These are phyloP conservation scores for Avena eriantha DNA, from an alignment of 176 grass and related monocot genomes.

Conservation along the genomic window DNA sequence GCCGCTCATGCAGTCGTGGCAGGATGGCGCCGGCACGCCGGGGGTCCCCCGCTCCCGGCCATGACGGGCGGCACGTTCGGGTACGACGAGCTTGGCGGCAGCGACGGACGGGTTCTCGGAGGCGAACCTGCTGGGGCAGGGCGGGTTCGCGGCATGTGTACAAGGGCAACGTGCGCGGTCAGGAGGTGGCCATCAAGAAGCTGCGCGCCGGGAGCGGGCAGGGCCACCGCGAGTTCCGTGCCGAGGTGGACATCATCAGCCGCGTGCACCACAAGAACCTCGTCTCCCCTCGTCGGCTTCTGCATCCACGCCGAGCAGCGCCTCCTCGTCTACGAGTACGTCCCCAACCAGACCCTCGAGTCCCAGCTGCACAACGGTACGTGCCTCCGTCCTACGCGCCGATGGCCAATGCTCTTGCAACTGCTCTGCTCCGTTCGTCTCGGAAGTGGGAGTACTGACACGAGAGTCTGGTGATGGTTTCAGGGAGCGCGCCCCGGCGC, in stretches of 20 bases:
- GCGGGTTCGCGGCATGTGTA: slow-evolving; percentile 90
- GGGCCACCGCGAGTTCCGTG: slow-evolving; percentile 85
- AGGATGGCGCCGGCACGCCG: slow-evolving; percentile 30
- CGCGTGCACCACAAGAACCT: slow-evolving; percentile 88
- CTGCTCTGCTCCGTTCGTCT: not conserved
- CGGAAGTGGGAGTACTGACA: not conserved
- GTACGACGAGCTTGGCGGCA: slow-evolving; percentile 73
- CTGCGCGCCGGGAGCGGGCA: slow-evolving; percentile 67
- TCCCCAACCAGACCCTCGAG: slow-evolving; percentile 87
- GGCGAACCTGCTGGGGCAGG: slow-evolving; percentile 77
- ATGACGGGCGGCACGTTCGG: slow-evolving; percentile 51
- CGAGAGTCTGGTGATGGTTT: not conserved
- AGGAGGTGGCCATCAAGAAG: slow-evolving; percentile 89
- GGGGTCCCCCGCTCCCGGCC: slow-evolving; percentile 35
- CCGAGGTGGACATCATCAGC: slow-evolving; percentile 90
- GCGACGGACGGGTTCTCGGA: slow-evolving; percentile 76
- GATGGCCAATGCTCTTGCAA: not conserved
- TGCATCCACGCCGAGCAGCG: slow-evolving; percentile 76
- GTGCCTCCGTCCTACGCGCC: not conserved
- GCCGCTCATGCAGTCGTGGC: slow-evolving; percentile 37
- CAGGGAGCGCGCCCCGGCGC: slow-evolving; percentile 63
- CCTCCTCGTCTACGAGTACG: slow-evolving; percentile 83
- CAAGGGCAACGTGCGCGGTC: slow-evolving; percentile 62
- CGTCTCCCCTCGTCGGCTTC: slow-evolving; percentile 82
- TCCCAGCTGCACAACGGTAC: slow-evolving; percentile 79